Evolutionary conservation across 805 yeast genomes (phyloP).

Genomic region (Ogataea saltuana): DNA sequence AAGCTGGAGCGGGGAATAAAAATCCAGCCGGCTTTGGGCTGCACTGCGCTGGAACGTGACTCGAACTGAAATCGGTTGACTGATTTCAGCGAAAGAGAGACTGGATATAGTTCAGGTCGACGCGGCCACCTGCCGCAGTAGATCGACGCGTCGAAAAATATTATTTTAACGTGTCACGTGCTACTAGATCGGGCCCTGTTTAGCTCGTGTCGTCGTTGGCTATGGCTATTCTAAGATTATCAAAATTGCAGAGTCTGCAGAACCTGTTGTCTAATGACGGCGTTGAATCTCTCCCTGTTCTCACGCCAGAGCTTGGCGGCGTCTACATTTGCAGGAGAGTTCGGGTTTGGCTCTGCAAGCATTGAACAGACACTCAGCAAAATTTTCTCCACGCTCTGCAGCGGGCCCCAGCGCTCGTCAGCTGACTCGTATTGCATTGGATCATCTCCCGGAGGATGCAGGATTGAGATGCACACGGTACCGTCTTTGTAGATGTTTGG

Average conservation of each 20-base stretch:
- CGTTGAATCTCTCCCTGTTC: slow-evolving; percentile 64
- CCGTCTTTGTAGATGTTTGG: slow-evolving; percentile 96
- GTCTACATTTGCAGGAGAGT: slow-evolving; percentile 88
- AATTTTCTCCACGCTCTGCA: slow-evolving; percentile 96
- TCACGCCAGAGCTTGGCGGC: slow-evolving; percentile 91
- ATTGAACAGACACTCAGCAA: slow-evolving; percentile 89
- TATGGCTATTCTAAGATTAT: too few species aligned
- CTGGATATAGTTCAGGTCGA: too few species aligned
- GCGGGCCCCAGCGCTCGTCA: slow-evolving; percentile 97
- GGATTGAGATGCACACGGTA: slow-evolving; percentile 90
- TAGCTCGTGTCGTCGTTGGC: too few species aligned
- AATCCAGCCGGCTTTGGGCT: too few species aligned
- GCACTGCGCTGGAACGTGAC: too few species aligned
- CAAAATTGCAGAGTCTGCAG: slow-evolving; percentile 67
- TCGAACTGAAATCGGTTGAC: too few species aligned
- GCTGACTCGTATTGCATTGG: slow-evolving; percentile 95
- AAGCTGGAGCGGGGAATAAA: too few species aligned
- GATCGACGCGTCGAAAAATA: too few species aligned
- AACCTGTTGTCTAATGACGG: slow-evolving; percentile 66
- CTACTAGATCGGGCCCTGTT: too few species aligned
- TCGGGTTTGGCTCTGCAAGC: slow-evolving; percentile 96
- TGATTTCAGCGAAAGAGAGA: too few species aligned
- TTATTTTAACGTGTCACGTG: too few species aligned
- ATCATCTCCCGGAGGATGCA: slow-evolving; percentile 97
- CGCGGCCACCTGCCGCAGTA: too few species aligned